Conservation (phyloP, 2,329 filamentous ascomycete genomes). For the Arthrobotrys iridis region DNA sequence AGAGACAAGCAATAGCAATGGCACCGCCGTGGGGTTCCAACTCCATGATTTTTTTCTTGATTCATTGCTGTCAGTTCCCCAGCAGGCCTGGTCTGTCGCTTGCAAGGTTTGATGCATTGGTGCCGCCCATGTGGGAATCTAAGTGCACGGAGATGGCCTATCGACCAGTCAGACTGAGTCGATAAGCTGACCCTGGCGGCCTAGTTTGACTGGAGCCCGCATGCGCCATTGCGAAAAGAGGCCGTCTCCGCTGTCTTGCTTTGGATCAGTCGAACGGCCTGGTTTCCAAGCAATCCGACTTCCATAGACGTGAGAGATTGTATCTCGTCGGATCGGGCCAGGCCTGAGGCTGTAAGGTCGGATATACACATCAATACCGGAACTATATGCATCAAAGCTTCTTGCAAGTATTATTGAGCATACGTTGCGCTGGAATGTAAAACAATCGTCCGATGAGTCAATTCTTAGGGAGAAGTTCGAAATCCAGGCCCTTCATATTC, state of each 20-base stretch:
- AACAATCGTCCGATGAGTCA: too few relatives aligned
- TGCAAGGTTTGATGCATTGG: conserved; percentile 21
- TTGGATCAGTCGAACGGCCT: conserved; percentile 6
- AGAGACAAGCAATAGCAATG: conserved; percentile 11
- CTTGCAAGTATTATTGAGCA: too few relatives aligned
- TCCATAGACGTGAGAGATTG: conserved; percentile 1
- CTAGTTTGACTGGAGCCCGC: background rate
- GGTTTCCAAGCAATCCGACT: background rate
- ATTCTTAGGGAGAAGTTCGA: too few relatives aligned
- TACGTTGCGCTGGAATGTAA: too few relatives aligned
- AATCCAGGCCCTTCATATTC: background rate
- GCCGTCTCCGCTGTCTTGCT: conserved; percentile 10
- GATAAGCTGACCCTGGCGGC: conserved; percentile 32
- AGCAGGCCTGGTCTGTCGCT: background rate
- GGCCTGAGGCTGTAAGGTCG: background rate
- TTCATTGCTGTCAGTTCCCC: conserved; percentile 5
- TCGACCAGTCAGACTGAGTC: conserved; percentile 39
- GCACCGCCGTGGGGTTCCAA: conserved; percentile 43
- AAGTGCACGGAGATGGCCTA: conserved; percentile 42
- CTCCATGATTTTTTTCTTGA: conserved; percentile 27
- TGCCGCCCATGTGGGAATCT: conserved; percentile 31
- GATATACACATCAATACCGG: too few relatives aligned
- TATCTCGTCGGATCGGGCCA: background rate
- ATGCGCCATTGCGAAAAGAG: conserved; percentile 18
- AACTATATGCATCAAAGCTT: too few relatives aligned